A percentile compares a stretch with the other conserved stretches of the same genome.
Evolutionary conservation across 495 filamentous ascomycete genomes (phyloP).

Genomic region (Thermochaetoides thermophila): DNA sequence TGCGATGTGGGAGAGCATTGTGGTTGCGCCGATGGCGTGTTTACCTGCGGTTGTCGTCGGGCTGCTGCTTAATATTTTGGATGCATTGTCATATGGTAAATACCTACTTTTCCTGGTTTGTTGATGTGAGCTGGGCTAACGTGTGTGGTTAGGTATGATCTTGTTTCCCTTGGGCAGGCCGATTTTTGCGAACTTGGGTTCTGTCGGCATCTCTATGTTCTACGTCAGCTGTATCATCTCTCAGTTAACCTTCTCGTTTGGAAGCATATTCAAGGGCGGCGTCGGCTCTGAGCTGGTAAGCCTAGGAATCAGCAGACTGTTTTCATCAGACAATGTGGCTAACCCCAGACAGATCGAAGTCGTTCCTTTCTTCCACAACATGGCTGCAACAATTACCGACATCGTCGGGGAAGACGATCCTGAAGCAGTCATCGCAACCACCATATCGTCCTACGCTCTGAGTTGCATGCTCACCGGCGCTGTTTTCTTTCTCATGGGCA

Average conservation of each 20-base stretch:
- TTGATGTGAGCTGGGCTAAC: constrained; percentile 5
- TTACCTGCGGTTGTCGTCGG: constrained; percentile 81
- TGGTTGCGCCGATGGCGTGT: constrained; percentile 51
- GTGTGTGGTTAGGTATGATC: constrained; percentile 94
- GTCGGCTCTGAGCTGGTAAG: constrained; percentile 89
- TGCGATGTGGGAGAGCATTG: constrained; percentile 44
- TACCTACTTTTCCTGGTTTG: not conserved
- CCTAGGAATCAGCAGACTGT: too few species aligned
- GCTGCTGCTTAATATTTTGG: constrained; percentile 78
- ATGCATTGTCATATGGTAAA: constrained; percentile 83
- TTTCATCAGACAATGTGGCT: constrained; percentile 5
- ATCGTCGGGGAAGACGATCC: constrained; percentile 66
- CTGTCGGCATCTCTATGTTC: constrained; percentile 95
- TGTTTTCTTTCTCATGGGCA: constrained; percentile 83
- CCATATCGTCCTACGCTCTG: constrained; percentile 76
- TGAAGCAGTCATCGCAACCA: constrained; percentile 77
- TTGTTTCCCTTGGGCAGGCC: constrained; percentile 79
- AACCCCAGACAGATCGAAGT: constrained; percentile 59
- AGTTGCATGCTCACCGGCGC: constrained; percentile 82
- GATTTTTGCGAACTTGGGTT: constrained; percentile 67
- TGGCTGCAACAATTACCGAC: constrained; percentile 77
- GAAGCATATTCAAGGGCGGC: constrained; percentile 80
- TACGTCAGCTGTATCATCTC: constrained; percentile 94
- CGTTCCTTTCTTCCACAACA: constrained; percentile 93
- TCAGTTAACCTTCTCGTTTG: constrained; percentile 81